phyloP scores from a whole-genome alignment of 75 land plant genomes.

The Ceratopteris richardii region DNA sequence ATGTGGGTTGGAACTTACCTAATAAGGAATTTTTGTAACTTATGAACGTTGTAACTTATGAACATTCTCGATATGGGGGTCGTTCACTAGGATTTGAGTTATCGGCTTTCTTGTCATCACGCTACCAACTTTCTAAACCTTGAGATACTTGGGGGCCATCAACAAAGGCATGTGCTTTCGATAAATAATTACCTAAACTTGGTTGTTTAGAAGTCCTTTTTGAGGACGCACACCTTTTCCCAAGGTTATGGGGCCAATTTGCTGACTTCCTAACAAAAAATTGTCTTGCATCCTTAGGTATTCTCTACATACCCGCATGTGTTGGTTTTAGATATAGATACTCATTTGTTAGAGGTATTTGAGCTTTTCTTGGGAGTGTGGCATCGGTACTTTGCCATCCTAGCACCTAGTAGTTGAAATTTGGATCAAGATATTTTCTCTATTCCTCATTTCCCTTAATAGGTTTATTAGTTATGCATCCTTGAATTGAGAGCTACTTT shows the following conservation, averaged over 20 bases:
- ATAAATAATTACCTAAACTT: too few species aligned
- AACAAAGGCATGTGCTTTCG: too few species aligned
- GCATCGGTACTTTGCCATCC: conserved; percentile 14
- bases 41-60: too few species aligned
- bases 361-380: conserved; percentile 19
- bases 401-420: conserved; percentile 11
- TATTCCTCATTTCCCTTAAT: too few species aligned
- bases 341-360: conserved; percentile 12
- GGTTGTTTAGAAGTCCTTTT: background rate
- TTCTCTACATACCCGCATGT: conserved; percentile 21
- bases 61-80: background rate
- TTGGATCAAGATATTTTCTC: too few species aligned
- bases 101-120: background rate
- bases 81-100: conserved; percentile 5
- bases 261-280: conserved; percentile 6
- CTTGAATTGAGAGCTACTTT: too few species aligned
- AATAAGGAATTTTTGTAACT: background rate
- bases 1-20: conserved; percentile 8
- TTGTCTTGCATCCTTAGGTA: conserved; percentile 16
- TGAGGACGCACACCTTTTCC: conserved; percentile 11
- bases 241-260: conserved; percentile 19
- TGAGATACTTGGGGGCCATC: too few species aligned
- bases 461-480: too few species aligned
- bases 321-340: conserved; percentile 12
- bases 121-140: conserved; percentile 15